Evolutionary conservation across 805 yeast genomes (phyloP).

Genomic region (Zygoascus flipseniorum): DNA sequence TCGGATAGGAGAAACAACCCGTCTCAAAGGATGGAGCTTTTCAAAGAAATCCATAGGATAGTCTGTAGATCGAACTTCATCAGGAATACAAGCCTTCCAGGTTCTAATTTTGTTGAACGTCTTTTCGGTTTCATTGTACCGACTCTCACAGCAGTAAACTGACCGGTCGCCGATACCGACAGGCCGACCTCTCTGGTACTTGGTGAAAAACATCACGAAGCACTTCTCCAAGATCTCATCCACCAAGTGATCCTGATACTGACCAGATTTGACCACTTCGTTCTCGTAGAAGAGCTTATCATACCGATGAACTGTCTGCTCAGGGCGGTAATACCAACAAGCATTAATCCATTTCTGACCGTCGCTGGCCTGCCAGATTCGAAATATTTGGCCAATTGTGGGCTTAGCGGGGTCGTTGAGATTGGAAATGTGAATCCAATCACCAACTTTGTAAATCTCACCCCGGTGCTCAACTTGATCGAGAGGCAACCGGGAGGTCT

Average conservation of each 20-base stretch:
- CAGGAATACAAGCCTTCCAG: constrained; percentile 98
- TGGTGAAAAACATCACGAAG: constrained; percentile 87
- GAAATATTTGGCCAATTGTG: constrained; percentile 85
- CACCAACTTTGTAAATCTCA: constrained; percentile 75
- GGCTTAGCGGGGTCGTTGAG: constrained; percentile 86
- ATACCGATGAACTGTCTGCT: constrained; percentile 90
- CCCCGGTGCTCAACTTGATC: constrained; percentile 69
- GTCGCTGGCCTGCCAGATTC: constrained; percentile 77
- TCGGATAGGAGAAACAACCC: constrained; percentile 78
- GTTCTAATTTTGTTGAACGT: constrained; percentile 91
- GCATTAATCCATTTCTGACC: constrained; percentile 84
- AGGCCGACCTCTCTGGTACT: constrained; percentile 92
- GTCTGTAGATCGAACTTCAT: constrained; percentile 71
- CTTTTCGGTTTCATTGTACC: constrained; percentile 86
- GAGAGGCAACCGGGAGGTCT: constrained; percentile 65
- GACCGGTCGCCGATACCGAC: constrained; percentile 57
- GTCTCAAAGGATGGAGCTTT: constrained; percentile 62
- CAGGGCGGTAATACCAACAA: constrained; percentile 97
- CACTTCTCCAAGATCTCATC: constrained; percentile 89
- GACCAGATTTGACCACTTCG: constrained; percentile 95
- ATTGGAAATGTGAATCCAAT: constrained; percentile 85
- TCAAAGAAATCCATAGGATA: constrained; percentile 52
- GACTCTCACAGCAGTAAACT: constrained; percentile 86
- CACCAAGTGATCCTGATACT: constrained; percentile 86
- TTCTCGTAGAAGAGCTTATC: constrained; percentile 86